Conservation (phyloP, 768 basidiomycete genomes). For the Plicaturopsis crispa region DNA sequence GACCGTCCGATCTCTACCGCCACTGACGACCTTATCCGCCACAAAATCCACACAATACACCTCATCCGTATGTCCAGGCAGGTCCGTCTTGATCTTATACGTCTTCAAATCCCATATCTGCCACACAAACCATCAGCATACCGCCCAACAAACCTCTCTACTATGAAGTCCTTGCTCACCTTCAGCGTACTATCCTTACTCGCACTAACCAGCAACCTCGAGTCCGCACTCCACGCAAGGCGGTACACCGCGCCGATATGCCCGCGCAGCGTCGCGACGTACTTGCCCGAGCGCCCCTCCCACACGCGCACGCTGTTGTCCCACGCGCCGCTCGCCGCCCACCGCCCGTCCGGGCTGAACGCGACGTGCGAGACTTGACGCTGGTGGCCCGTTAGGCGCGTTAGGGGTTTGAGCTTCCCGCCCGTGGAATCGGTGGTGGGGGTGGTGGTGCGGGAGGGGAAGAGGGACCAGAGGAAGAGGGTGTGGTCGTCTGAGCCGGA, state of each 20-base stretch:
- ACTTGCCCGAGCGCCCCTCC: conserved; percentile 82
- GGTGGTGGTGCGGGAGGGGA: conserved; percentile 37
- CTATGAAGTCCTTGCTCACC: conserved; percentile 33
- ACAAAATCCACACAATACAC: conserved; percentile 99
- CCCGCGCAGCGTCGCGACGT: conserved; percentile 83
- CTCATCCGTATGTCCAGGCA: conserved; percentile 95
- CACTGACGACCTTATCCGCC: conserved; percentile 97
- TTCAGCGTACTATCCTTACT: conserved; percentile 96
- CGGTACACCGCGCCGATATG: conserved; percentile 95
- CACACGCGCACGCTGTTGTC: conserved; percentile 89
- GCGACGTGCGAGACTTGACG: conserved; percentile 90
- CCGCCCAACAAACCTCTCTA: background rate
- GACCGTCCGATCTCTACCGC: conserved; percentile 85
- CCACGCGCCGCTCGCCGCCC: conserved; percentile 87
- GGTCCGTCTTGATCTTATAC: conserved; percentile 88
- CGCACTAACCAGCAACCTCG: conserved; percentile 84
- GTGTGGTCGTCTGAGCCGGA: conserved; percentile 98
- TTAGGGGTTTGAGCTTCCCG: conserved; percentile 58
- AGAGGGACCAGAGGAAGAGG: conserved; percentile 89
- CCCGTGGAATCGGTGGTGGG: conserved; percentile 28
- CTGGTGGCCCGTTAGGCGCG: conserved; percentile 90
- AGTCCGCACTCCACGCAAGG: conserved; percentile 93
- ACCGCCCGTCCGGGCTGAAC: conserved; percentile 90
- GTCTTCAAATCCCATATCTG: conserved; percentile 97
- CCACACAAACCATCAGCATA: background rate